Evolutionary conservation across 352 stramenopile genomes (phyloP), one percentile per base, ranked within the genome.

Genomic region (Globisporangium splendens): DNA sequence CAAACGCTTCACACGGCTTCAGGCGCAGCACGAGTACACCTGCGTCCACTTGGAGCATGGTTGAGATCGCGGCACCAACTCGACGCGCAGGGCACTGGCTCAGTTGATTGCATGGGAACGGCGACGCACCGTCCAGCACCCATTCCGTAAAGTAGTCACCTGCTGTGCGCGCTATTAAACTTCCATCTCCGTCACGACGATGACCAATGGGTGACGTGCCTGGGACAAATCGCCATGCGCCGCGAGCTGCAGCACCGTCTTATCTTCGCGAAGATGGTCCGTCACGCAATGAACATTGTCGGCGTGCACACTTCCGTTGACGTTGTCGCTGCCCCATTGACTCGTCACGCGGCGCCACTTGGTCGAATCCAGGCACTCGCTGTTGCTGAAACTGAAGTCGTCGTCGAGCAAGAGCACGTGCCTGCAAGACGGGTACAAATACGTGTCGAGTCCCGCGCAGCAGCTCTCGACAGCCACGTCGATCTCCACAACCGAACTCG

Each of bases 261-360:
- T 83, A 68, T 46, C n/a, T 35, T 13, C 1, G 49, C 18, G 33
- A 6, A 35, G 28, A 35, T 35, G 28, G 28, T 88, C 69, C 0
- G 15, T 35, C 0, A 69, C 46, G 50, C 81, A 91, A 0, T 65
- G 58, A 0, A 86, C 69, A 50, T 91, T 91, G 39, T 66, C 61
- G 0, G 60, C 54, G 22, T 88, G 75, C 0, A 91, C 81, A 0
- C 81, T 79, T n/a, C 81, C 79, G 24, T 87, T 89, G 3, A 85
- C 71, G 8, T 86, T 70, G 14, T 54, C 56, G 0, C 77, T 78
- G 8, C 77, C 81, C 78, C 77, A 91, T 42, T 91, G 81, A 20
- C 61, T 76, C 6, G 77, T 88, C 4, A 75, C 1, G 1, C 39
- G 41, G 3, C 33, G 42, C 81, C 81, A 91, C 44, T 83, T 85